Conservation (phyloP, 768 basidiomycete species). For the Lentinula boryana region DNA sequence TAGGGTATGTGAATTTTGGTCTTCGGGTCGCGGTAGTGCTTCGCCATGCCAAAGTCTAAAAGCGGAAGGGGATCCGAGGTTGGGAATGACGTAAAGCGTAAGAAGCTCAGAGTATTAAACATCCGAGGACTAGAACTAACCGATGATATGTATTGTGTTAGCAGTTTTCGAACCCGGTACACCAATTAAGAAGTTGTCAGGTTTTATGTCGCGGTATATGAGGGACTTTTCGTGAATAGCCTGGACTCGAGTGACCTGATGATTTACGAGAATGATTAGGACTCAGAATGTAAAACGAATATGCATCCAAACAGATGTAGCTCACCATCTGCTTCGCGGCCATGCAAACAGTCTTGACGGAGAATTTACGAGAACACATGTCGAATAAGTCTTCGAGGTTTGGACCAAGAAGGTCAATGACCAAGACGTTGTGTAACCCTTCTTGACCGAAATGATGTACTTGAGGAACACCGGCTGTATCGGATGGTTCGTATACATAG, state of each 20-base stretch:
- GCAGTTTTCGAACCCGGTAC: slow-evolving; percentile 88
- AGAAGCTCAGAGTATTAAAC: not conserved
- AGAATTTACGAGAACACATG: slow-evolving; percentile 98
- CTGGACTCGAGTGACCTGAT: slow-evolving; percentile 91
- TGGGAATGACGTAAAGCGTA: not conserved
- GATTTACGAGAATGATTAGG: not conserved
- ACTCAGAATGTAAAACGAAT: not conserved
- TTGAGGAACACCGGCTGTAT: slow-evolving; percentile 88
- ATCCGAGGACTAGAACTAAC: slow-evolving; percentile 34
- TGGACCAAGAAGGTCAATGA: slow-evolving; percentile 94
- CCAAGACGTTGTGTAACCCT: slow-evolving; percentile 93
- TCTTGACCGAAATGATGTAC: slow-evolving; percentile 99
- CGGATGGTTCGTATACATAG: slow-evolving; percentile 10
- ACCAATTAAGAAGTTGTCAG: slow-evolving; percentile 98
- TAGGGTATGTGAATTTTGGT: slow-evolving; percentile 99
- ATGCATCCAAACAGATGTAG: slow-evolving; percentile 9
- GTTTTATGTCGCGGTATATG: slow-evolving; percentile 98
- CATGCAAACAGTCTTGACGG: slow-evolving; percentile 98
- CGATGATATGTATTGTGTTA: slow-evolving; percentile 82
- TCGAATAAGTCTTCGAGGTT: slow-evolving; percentile 98
- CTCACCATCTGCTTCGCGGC: slow-evolving; percentile 98
- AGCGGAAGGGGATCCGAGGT: not conserved
- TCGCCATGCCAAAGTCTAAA: slow-evolving; percentile 97
- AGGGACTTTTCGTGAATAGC: slow-evolving; percentile 97
- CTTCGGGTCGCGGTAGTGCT: slow-evolving; percentile 98